Base-by-base conservation (phyloP, 1,284 basidiomycete genomes). In the Fomitiporia mediterranea region DNA sequence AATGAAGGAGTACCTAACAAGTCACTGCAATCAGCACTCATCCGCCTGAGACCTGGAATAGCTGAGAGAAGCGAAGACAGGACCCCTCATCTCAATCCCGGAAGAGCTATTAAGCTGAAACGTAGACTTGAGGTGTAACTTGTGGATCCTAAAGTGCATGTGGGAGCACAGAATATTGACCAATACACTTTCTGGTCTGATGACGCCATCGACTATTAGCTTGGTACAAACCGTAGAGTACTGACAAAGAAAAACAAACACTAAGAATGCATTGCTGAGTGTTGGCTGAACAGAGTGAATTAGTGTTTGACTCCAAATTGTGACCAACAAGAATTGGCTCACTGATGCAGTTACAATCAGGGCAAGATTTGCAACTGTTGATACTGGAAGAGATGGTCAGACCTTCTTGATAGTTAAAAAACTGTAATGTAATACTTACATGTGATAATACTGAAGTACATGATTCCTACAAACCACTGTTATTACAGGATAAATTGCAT, bases 381-480 rank as follows among this genome's bases (percentile, higher is more conserved):
- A 46, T 30, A 46, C 44, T 46, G 25, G 11, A 1, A 7, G 23
- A 30, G 5, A 9, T 17, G 23, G 27, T 46, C 15, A 46, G 44
- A n/a, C n/a, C n/a, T n/a, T 19, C 13, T 21, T 11, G 13, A 15
- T 15, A 25, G 44, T 17, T 9, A 7, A 4, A 5, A 5, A 5
- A 5, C 9, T 15, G 17, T 3, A 15, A 30, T 3, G 15, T 5
- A 13, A 8, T 9, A 30, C 44, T 46, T 28, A 30, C 44, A n/a
- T 46, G 44, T 46, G 44, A 46, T 46, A 46, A 46, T 46, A 46
- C 44, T 46, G 44, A 46, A 46, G 44, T 46, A 46, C 44, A 46
- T n/a, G 44, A 46, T 32, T 17, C 44, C 44, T 46, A 13, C 2
- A 46, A n/a, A n/a, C n/a, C n/a, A n/a, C n/a, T n/a, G n/a, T n/a